phyloP scores from a whole-genome alignment of 306 rosid genomes.

The Cucurbita moschata region DNA sequence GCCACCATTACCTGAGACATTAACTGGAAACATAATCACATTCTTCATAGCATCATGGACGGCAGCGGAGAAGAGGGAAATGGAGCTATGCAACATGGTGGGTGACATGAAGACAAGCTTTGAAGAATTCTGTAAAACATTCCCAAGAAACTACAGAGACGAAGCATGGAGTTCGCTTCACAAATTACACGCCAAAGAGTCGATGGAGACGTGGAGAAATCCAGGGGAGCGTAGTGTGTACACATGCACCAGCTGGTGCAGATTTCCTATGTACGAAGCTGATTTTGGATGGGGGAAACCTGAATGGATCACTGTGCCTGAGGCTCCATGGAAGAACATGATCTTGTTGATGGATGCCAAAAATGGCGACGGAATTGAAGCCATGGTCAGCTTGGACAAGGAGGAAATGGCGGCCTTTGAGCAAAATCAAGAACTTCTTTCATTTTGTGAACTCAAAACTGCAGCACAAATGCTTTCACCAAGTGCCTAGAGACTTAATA shows the following conservation, averaged over 20 bases:
- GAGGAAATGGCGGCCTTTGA: conserved; percentile 1
- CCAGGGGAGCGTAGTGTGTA: neutral
- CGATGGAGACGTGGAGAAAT: neutral
- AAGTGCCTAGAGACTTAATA: too few species aligned
- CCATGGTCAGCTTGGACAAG: conserved; percentile 1
- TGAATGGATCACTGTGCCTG: neutral
- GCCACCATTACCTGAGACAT: conserved; percentile 12
- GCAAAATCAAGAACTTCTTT: conserved; percentile 1
- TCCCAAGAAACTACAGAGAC: neutral
- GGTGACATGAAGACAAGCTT: conserved; percentile 12
- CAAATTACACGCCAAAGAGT: neutral
- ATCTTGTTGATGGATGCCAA: neutral
- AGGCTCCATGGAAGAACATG: neutral
- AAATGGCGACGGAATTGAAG: conserved; percentile 16
- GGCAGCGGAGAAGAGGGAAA: neutral
- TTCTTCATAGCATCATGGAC: neutral
- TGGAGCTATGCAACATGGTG: conserved; percentile 2
- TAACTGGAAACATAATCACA: conserved; percentile 13
- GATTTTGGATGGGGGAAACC: conserved; percentile 25
- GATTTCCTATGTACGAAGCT: conserved; percentile 11
- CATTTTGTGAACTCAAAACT: neutral
- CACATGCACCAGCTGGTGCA: conserved; percentile 11
- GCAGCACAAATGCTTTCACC: too few species aligned
- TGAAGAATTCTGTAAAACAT: neutral
- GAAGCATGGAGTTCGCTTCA: neutral